Base-by-base conservation (phyloP, 768 basidiomycete species). In the Multifurca ochricompacta region DNA sequence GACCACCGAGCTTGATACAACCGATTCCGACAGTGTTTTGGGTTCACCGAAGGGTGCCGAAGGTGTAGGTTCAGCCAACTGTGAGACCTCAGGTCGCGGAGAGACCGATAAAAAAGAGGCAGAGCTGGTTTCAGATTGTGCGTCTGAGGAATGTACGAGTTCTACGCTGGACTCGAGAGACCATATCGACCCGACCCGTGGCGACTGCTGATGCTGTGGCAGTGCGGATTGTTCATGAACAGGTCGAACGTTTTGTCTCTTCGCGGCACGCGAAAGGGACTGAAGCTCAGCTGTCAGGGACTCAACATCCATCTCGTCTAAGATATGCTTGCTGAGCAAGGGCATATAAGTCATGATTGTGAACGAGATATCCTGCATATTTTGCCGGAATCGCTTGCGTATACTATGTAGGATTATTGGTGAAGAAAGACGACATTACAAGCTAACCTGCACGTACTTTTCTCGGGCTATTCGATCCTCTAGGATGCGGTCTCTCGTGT, bases 241-340 rank as follows among this genome's bases (percentile, higher is more conserved):
- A 50, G 49, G 19, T 48, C 53, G 58, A 59, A 63, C 62, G 42
- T 8, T 37, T 11, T 31, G 36, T 8, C 44, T 36, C 58, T 66
- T 53, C 50, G 68, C 36, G 3, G 71, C 65, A 42, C 66, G 76
- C 49, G 72, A 78, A 58, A 69, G 67, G 11, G 71, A 67, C 62
- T 78, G 78, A 18, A 81, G 63, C 58, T 76, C 83, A 14, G 74
- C 66, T 0, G 84, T 89, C 11, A 88, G 68, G 0, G 72, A 72
- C 59, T 91, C 89, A 16, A 91, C 85, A 59, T 91, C 82, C 80
- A 91, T 85, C 28, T 78, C 79, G 21, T 74, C 71, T n/a, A 86
- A 68, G 11, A 91, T 73, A 56, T 83, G 80, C 13, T 76, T 70
- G 6, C 80, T 76, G 16, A 91, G 74, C 1, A 83, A 82, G 2